Evolutionary conservation across 1,284 basidiomycete species (phyloP).

Genomic region (Schizophyllum commune): DNA sequence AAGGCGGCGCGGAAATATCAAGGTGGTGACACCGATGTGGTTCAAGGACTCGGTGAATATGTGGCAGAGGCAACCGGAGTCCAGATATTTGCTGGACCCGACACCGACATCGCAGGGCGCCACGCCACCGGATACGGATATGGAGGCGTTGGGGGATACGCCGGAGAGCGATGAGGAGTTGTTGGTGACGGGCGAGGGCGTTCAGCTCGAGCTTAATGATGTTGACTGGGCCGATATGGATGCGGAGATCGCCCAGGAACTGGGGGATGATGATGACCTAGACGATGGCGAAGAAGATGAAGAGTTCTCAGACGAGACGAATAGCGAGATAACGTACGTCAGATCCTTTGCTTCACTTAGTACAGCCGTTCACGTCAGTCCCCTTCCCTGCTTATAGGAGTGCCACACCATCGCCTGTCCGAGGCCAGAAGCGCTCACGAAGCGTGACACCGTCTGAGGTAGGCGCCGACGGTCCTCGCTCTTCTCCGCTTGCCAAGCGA

Average conservation of each 20-base stretch:
- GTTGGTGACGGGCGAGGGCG: slow-evolving; percentile 16
- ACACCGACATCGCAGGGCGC: slow-evolving; percentile 43
- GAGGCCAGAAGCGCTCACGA: slow-evolving; percentile 53
- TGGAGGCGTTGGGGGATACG: slow-evolving; percentile 8
- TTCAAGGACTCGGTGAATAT: slow-evolving; percentile 78
- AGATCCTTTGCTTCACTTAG: slow-evolving; percentile 18
- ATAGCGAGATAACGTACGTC: slow-evolving; percentile 38
- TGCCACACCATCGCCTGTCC: slow-evolving; percentile 17
- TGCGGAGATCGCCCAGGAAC: slow-evolving; percentile 81
- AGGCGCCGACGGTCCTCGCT: slow-evolving; percentile 23
- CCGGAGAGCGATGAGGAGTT: slow-evolving; percentile 19
- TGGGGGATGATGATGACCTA: slow-evolving; percentile 72
- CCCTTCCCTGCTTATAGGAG: slow-evolving; percentile 3
- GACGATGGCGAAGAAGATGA: slow-evolving; percentile 27
- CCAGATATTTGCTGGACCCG: slow-evolving; percentile 60
- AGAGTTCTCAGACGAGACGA: slow-evolving; percentile 26
- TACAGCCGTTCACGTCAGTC: not conserved
- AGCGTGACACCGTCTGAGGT: slow-evolving; percentile 63
- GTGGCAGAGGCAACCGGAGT: slow-evolving; percentile 74
- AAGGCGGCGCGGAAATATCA: slow-evolving; percentile 56
- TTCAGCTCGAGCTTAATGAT: slow-evolving; percentile 39
- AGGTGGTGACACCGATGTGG: slow-evolving; percentile 86
- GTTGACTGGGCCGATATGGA: slow-evolving; percentile 77
- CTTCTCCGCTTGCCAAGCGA: slow-evolving; percentile 67
- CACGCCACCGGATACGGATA: slow-evolving; percentile 50